These are phyloP conservation scores for Aspergillus sp. DNA, from an alignment of 2,329 filamentous ascomycete species.

Conservation along the genomic window DNA sequence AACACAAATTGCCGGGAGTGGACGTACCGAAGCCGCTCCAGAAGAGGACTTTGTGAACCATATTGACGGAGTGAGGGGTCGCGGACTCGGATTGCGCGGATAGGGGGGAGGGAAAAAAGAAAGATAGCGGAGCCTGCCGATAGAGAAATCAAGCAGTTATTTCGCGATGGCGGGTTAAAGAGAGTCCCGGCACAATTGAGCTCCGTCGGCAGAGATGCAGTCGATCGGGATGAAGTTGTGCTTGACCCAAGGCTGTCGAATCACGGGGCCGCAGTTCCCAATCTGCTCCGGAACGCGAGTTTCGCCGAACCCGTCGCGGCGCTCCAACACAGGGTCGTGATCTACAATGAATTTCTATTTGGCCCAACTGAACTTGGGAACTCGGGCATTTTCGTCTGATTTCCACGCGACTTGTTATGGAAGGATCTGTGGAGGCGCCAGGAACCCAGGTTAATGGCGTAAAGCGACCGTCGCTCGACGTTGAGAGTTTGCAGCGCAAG, in stretches of 20 bases:
- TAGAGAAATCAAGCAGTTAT: slow-evolving; percentile 16
- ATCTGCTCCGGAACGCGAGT: slow-evolving; percentile 17
- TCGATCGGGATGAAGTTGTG: slow-evolving; percentile 23
- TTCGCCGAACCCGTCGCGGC: slow-evolving; percentile 8
- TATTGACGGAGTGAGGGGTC: slow-evolving; percentile 24
- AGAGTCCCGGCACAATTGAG: slow-evolving; percentile 26
- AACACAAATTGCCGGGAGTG: background rate
- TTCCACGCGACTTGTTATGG: slow-evolving; percentile 31
- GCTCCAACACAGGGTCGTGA: background rate
- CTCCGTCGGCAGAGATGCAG: slow-evolving; percentile 16
- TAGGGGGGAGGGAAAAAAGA: slow-evolving; percentile 1
- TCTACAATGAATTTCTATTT: slow-evolving; percentile 1
- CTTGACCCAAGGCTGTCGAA: slow-evolving; percentile 25
- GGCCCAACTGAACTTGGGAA: background rate
- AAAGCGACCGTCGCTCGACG: slow-evolving; percentile 32
- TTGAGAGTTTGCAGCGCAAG: slow-evolving; percentile 39
- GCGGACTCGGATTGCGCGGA: slow-evolving; percentile 15
- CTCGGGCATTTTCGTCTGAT: background rate
- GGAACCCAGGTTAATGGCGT: slow-evolving; percentile 25
- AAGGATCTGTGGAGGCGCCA: slow-evolving; percentile 31
- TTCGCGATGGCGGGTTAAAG: slow-evolving; percentile 17
- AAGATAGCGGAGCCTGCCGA: background rate
- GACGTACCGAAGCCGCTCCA: slow-evolving; percentile 78
- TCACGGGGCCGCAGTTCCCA: slow-evolving; percentile 37
- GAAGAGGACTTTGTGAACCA: slow-evolving; percentile 55